Conservation (phyloP, 352 stramenopile species). For the Globisporangium takayamanum region DNA sequence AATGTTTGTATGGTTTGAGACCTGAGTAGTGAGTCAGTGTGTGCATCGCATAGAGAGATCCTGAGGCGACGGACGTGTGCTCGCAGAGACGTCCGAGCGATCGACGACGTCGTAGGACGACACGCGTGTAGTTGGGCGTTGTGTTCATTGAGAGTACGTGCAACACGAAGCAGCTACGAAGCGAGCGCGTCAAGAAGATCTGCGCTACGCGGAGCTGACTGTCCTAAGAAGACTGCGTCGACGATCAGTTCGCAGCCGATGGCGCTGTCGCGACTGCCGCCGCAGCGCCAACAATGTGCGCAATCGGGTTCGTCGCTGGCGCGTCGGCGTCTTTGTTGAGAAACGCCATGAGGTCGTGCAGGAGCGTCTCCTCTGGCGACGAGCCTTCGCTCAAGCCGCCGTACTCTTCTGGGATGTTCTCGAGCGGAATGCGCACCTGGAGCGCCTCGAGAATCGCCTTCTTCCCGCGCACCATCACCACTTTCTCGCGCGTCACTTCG, state of each 20-base stretch:
- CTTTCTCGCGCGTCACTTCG: constrained; percentile 91
- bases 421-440: constrained; percentile 55
- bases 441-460: constrained; percentile 80
- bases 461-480: constrained; percentile 83
- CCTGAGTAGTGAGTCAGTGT: too few relatives aligned
- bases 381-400: constrained; percentile 55
- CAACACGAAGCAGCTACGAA: too few relatives aligned
- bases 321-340: constrained; percentile 62
- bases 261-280: too few relatives aligned
- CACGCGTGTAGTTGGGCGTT: too few relatives aligned
- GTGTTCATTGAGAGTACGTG: too few relatives aligned
- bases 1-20: background rate
- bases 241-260: background rate
- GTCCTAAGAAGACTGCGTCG: background rate
- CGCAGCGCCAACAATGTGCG: constrained; percentile 32
- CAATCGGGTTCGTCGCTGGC: constrained; percentile 48
- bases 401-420: constrained; percentile 81
- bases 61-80: too few relatives aligned
- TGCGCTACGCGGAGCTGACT: background rate
- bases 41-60: too few relatives aligned
- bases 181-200: too few relatives aligned
- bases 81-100: too few relatives aligned
- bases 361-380: constrained; percentile 57
- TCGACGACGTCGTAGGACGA: too few relatives aligned
- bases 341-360: constrained; percentile 72